Base-by-base conservation (phyloP, 2,329 filamentous ascomycete species). In the Blastomyces gilchristii region DNA sequence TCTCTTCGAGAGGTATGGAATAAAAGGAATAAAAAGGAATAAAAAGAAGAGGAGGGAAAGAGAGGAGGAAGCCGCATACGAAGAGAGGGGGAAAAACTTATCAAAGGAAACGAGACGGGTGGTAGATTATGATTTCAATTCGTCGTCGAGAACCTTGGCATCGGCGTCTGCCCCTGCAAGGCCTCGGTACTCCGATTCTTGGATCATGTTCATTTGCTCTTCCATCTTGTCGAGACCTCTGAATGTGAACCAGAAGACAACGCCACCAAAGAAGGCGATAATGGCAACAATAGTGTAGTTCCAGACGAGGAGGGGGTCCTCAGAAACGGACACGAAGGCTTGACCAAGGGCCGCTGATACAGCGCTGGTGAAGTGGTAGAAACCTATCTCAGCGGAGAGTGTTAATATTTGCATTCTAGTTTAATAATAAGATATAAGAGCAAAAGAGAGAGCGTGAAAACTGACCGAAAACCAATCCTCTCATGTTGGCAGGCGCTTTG, bases 401-500 rank as follows among this genome's bases (percentile, higher is more conserved):
- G 60, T 62, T 25, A 62, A 43, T 52, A 16, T 53, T 25, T 56
- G n/a, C 4, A 57, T 25, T 39, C 8, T 57, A 16, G 22, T 25
- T 28, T 14, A 52, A 52, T 1, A 5, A 22, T 22, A 22, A 22
- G n/a, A 22, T 22, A 22, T 22, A 22, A 22, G 22, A 28, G 2
- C 49, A 31, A 22, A 4, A 34, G 18, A 2, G 16, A 22, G 7
- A 50, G 25, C 16, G 9, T 22, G 28, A n/a, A 50, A 53, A 53
- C 49, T 54, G 34, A 62, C 60, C 60, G 52, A 56, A 62, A 16
- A 91, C 87, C n/a, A 91, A 80, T 1, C 85, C 88, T 66, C 87
- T 86, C 88, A 92, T 91, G 78, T 90, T 90, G 70, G 83, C 84
- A 41, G 87, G 87, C 0, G 86, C 86, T 75, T 88, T 88, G 70